Conservation (phyloP, 345 rosid species). For the Cardamine resedifolia region DNA sequence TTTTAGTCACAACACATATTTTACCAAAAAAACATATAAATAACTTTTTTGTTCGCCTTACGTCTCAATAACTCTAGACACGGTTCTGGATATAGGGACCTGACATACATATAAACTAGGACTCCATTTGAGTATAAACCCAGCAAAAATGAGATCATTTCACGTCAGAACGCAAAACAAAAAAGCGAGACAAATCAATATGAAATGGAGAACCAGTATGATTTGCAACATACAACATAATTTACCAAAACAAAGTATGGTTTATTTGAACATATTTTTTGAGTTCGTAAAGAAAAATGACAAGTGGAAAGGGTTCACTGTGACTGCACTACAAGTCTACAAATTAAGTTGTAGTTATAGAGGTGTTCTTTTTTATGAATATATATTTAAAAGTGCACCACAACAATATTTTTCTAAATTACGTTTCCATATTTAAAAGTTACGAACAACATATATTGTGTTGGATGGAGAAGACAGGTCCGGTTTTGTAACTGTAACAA, state of each 20-base stretch:
- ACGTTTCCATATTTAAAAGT: too few species aligned
- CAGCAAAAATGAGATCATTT: not conserved
- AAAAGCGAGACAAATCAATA: not conserved
- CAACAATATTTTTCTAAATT: too few species aligned
- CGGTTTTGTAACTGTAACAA: too few species aligned
- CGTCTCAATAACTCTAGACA: too few species aligned
- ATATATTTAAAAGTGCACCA: too few species aligned
- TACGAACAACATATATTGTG: too few species aligned
- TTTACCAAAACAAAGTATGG: not conserved
- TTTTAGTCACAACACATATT: too few species aligned
- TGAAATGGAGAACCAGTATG: not conserved
- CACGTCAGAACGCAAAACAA: conserved; percentile 12
- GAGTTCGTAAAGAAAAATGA: not conserved
- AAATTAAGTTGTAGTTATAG: not conserved
- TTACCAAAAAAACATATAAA: too few species aligned
- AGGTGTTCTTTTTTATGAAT: not conserved
- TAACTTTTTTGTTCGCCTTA: too few species aligned
- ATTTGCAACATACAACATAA: not conserved
- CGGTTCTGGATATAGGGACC: not conserved
- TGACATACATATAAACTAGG: not conserved
- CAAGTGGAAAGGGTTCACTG: not conserved
- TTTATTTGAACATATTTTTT: not conserved
- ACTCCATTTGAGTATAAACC: not conserved
- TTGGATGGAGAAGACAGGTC: too few species aligned
- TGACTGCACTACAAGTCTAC: not conserved